Evolutionary conservation across 805 yeast genomes (phyloP).

Genomic region (Wickerhamiella kazuoi): DNA sequence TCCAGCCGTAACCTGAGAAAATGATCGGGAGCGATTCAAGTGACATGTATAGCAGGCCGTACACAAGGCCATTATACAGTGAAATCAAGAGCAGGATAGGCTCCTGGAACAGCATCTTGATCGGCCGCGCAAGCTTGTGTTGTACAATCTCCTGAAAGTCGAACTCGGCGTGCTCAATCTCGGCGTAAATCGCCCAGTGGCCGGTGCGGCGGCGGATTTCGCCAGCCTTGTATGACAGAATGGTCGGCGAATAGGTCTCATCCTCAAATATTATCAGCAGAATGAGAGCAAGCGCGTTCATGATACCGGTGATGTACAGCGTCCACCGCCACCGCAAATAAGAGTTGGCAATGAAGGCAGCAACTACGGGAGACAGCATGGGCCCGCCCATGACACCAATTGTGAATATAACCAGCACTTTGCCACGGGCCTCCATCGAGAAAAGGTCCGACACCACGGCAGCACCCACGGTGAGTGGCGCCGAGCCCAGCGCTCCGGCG

Average conservation of each 20-base stretch:
- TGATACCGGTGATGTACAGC: slow-evolving; percentile 14
- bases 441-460: slow-evolving; percentile 69
- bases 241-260: slow-evolving; percentile 26
- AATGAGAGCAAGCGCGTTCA: slow-evolving; percentile 20
- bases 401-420: slow-evolving; percentile 46
- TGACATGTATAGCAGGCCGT: slow-evolving; percentile 60
- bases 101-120: slow-evolving; percentile 47
- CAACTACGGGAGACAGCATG: slow-evolving; percentile 53
- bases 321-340: slow-evolving; percentile 8
- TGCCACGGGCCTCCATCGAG: slow-evolving; percentile 44
- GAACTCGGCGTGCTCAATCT: slow-evolving; percentile 53
- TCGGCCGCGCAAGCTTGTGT: slow-evolving; percentile 50
- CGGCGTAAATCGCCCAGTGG: slow-evolving; percentile 71
- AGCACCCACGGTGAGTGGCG: slow-evolving; percentile 65
- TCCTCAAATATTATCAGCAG: slow-evolving; percentile 23
- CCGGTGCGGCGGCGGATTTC: slow-evolving; percentile 61
- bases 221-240: slow-evolving; percentile 48
- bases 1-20: slow-evolving; percentile 46
- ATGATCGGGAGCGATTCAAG: slow-evolving; percentile 63
- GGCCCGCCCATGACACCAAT: slow-evolving; percentile 58
- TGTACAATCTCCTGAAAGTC: slow-evolving; percentile 40
- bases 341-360: slow-evolving; percentile 36
- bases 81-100: slow-evolving; percentile 56
- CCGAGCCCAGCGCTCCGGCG: slow-evolving; percentile 61
- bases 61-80: slow-evolving; percentile 58